A percentile compares a stretch with the other conserved stretches of the same genome.
Conservation (phyloP, 1,139 yeast genomes). For the Spencermartinsiella ligniputridi region DNA sequence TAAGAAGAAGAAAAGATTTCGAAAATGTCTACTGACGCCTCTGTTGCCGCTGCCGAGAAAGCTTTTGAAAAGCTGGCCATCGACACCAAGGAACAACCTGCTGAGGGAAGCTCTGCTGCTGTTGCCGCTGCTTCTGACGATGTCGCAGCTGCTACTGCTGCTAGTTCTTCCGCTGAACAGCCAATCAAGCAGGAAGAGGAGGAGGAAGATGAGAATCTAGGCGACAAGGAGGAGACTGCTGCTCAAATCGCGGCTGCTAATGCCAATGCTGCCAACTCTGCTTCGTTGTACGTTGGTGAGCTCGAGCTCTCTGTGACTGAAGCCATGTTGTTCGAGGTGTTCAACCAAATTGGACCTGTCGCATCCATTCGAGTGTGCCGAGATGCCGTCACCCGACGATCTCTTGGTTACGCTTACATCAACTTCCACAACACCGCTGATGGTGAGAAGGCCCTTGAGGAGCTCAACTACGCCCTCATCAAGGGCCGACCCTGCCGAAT, state of each 20-base stretch:
- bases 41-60: slow-evolving; percentile 38
- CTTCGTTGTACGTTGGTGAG: slow-evolving; percentile 97
- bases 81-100: slow-evolving; percentile 24
- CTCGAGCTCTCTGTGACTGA: slow-evolving; percentile 90
- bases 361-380: slow-evolving; percentile 98
- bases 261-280: slow-evolving; percentile 50
- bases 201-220: slow-evolving; percentile 20
- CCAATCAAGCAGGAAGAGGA: slow-evolving; percentile 28
- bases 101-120: slow-evolving; percentile 17
- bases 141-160: slow-evolving; percentile 10
- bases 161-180: slow-evolving; percentile 32
- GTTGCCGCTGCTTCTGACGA: slow-evolving; percentile 14
- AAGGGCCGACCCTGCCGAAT: slow-evolving; percentile 98
- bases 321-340: slow-evolving; percentile 90
- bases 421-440: slow-evolving; percentile 88
- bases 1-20: not conserved
- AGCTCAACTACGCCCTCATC: slow-evolving; percentile 88
- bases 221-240: slow-evolving; percentile 16
- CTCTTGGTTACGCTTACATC: slow-evolving; percentile 97
- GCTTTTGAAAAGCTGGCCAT: slow-evolving; percentile 36
- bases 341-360: slow-evolving; percentile 93
- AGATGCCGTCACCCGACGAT: slow-evolving; percentile 95
- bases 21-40: slow-evolving; percentile 36
- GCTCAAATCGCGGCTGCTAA: slow-evolving; percentile 33
- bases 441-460: slow-evolving; percentile 93